Percentiles rank a stretch among this genome's conserved stretches.
Evolutionary conservation across 2,329 filamentous ascomycete species (phyloP).

Genomic region (Colletotrichum sansevieriae): DNA sequence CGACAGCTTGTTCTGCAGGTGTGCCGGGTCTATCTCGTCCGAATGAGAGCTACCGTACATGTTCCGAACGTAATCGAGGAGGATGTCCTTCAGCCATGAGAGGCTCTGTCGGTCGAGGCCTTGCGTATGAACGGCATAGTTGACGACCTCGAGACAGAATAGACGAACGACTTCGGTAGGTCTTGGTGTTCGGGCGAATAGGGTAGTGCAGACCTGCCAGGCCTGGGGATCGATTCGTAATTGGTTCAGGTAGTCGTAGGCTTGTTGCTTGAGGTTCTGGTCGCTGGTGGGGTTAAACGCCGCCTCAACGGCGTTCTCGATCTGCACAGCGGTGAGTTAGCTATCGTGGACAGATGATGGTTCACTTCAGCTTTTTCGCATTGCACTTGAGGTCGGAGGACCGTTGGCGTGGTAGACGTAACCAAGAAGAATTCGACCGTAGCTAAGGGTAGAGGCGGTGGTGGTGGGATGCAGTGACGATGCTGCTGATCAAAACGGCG

Average conservation of each 20-base stretch:
- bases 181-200: slow-evolving; percentile 85
- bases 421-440: neutral
- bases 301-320: slow-evolving; percentile 96
- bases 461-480: slow-evolving; percentile 42
- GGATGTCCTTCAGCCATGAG: slow-evolving; percentile 80
- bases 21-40: slow-evolving; percentile 74
- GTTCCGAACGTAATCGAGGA: slow-evolving; percentile 84
- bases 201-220: slow-evolving; percentile 89
- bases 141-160: slow-evolving; percentile 92
- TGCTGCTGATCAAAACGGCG: slow-evolving; percentile 46
- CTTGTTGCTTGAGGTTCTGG: slow-evolving; percentile 81
- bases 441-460: slow-evolving; percentile 13
- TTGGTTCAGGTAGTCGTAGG: slow-evolving; percentile 83
- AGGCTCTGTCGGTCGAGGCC: slow-evolving; percentile 80
- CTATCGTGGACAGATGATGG: neutral
- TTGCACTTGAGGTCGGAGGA: neutral
- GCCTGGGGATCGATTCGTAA: slow-evolving; percentile 85
- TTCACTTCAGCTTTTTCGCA: neutral
- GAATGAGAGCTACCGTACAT: slow-evolving; percentile 75
- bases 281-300: slow-evolving; percentile 86
- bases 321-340: slow-evolving; percentile 62
- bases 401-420: neutral
- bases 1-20: slow-evolving; percentile 95
- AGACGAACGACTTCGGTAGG: slow-evolving; percentile 87
- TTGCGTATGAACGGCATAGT: slow-evolving; percentile 87